These are phyloP conservation scores for Phytophthora agathidicida DNA, from an alignment of 352 stramenopile genomes.

Conservation along the genomic window DNA sequence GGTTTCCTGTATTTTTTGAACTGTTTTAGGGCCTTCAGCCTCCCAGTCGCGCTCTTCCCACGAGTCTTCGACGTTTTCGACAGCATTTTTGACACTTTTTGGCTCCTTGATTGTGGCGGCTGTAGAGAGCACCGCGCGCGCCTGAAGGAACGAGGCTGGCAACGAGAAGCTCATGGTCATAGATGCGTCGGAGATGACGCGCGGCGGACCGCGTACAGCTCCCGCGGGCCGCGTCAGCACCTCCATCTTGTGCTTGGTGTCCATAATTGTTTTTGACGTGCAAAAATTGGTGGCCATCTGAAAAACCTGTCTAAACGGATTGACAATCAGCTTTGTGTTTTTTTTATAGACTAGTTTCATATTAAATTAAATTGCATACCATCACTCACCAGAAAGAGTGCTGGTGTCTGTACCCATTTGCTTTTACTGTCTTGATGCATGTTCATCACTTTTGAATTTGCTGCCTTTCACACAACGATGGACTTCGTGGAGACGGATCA, in stretches of 20 bases:
- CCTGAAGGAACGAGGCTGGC: conserved; percentile 30
- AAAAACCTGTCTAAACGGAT: no score
- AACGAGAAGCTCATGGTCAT: conserved; percentile 59
- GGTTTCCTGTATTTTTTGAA: not conserved
- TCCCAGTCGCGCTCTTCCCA: conserved; percentile 64
- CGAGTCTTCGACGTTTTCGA: conserved; percentile 23
- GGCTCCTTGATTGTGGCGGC: not conserved
- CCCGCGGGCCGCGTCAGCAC: conserved; percentile 42
- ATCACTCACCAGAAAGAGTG: no score
- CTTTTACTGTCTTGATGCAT: no score
- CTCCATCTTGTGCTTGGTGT: conserved; percentile 39
- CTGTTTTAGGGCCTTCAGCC: not conserved
- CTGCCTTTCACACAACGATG: no score
- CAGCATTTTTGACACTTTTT: conserved; percentile 15
- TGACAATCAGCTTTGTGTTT: no score
- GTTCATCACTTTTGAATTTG: not conserved
- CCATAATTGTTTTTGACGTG: conserved; percentile 16
- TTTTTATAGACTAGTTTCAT: no score
- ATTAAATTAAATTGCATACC: no score
- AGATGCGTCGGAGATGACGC: conserved; percentile 43
- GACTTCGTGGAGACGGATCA: conserved; percentile 36
- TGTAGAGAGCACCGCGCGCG: conserved; percentile 1
- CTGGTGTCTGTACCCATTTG: conserved; percentile 7
- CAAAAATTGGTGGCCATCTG: conserved; percentile 5
- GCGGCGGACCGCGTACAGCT: conserved; percentile 13